phyloP scores from a whole-genome alignment of 202 grass and related monocot genomes.

The Eragrostis tef region DNA sequence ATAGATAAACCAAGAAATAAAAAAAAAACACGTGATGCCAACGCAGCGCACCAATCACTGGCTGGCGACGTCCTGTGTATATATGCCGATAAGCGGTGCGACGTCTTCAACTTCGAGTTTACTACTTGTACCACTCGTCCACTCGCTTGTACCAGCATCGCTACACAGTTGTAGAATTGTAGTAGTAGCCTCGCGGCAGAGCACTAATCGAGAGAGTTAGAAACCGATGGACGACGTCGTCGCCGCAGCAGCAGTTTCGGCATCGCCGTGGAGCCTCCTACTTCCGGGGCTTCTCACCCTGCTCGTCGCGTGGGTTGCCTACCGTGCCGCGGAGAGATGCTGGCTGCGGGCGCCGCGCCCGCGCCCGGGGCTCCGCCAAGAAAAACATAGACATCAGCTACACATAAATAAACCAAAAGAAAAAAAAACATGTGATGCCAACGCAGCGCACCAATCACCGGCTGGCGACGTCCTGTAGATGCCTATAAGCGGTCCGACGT shows the following conservation, averaged over 20 bases:
- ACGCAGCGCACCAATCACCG: constrained; percentile 26
- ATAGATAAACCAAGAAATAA: background rate
- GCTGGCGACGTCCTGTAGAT: background rate
- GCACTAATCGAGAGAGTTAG: background rate
- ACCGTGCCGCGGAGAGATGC: constrained; percentile 27
- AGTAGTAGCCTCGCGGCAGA: background rate
- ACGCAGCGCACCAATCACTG: constrained; percentile 23
- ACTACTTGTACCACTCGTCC: background rate
- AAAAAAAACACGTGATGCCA: constrained; percentile 34
- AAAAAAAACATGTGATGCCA: constrained; percentile 32
- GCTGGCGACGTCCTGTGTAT: background rate
- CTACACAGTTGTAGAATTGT: background rate
- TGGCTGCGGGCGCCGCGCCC: constrained; percentile 62
- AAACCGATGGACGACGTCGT: constrained; percentile 29
- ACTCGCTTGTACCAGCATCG: background rate
- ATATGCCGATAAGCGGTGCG: background rate
- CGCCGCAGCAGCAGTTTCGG: background rate
- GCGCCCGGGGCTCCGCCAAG: constrained; percentile 41
- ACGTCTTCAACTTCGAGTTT: background rate
- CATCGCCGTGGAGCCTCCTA: constrained; percentile 38
- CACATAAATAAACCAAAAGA: background rate
- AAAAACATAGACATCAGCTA: background rate
- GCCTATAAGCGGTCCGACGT: background rate
- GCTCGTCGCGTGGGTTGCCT: constrained; percentile 37
- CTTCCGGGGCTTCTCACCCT: constrained; percentile 32